Percentiles rank a stretch among this genome's conserved stretches.
Evolutionary conservation across 805 yeast genomes (phyloP).

Genomic region (Starmerella stigmatis): DNA sequence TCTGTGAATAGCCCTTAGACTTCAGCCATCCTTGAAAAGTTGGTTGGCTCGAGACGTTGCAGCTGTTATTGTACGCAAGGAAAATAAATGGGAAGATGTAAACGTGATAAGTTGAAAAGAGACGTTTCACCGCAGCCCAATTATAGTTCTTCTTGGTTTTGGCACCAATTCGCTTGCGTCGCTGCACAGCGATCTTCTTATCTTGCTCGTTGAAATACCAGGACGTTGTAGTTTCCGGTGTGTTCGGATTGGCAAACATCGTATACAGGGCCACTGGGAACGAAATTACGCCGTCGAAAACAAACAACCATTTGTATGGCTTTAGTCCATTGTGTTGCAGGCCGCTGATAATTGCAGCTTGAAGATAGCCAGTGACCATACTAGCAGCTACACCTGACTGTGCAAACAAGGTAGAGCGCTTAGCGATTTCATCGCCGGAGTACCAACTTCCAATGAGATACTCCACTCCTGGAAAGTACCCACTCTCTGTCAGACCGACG

Average conservation of each 20-base stretch:
- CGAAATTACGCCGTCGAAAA: conserved; percentile 38
- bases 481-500: conserved; percentile 29
- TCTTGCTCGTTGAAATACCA: conserved; percentile 38
- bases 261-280: conserved; percentile 39
- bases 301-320: conserved; percentile 41
- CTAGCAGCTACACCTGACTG: conserved; percentile 28
- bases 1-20: conserved; percentile 29
- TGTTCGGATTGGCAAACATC: conserved; percentile 38
- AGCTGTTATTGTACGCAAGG: conserved; percentile 33
- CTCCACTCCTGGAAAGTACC: conserved; percentile 30
- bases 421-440: conserved; percentile 27
- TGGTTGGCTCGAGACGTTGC: conserved; percentile 35
- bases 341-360: conserved; percentile 41
- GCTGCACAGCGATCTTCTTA: conserved; percentile 34
- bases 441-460: conserved; percentile 30
- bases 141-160: conserved; percentile 27
- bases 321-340: conserved; percentile 27
- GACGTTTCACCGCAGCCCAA: conserved; percentile 32
- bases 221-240: conserved; percentile 38
- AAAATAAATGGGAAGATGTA: conserved; percentile 37
- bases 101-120: conserved; percentile 40
- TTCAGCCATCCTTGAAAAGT: conserved; percentile 41
- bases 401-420: conserved; percentile 27
- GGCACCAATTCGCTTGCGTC: conserved; percentile 29
- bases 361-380: conserved; percentile 51